Conservation (phyloP, 2,329 filamentous ascomycete species). For the Eutypa lata region DNA sequence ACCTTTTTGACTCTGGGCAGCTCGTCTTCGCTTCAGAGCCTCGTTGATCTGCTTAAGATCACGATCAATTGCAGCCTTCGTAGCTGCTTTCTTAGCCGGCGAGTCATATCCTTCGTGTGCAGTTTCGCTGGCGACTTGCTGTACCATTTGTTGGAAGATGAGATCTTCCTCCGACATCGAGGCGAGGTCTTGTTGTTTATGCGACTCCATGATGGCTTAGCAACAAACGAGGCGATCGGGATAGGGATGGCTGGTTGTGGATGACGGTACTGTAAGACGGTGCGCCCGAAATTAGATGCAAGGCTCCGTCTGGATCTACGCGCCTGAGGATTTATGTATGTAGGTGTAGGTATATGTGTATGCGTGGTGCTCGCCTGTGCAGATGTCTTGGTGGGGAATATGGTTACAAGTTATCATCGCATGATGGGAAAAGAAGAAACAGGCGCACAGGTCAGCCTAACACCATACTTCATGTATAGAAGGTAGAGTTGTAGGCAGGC, state of each 20-base stretch:
- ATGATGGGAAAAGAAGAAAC: background rate
- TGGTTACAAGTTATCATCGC: background rate
- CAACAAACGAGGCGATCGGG: background rate
- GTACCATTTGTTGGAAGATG: slow-evolving; percentile 3
- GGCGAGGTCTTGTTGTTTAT: background rate
- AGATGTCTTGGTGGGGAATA: background rate
- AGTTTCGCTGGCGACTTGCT: slow-evolving; percentile 1
- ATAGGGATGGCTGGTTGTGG: background rate
- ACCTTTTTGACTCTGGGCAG: background rate
- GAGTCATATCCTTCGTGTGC: background rate
- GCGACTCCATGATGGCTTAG: slow-evolving; percentile 6
- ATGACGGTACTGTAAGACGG: background rate
- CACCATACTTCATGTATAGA: too few species aligned
- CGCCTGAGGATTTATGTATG: background rate
- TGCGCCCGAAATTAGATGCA: background rate
- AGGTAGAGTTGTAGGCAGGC: too few species aligned
- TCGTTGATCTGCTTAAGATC: background rate
- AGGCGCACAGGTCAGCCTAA: background rate
- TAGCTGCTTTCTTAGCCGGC: background rate
- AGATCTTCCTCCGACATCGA: slow-evolving; percentile 3
- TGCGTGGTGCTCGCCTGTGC: too few species aligned
- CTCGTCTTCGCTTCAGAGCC: background rate
- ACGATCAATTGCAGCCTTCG: background rate
- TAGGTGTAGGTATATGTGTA: too few species aligned
- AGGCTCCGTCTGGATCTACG: slow-evolving; percentile 1